Evolutionary conservation across 306 rosid genomes (phyloP), one percentile per base, ranked within the genome.

Genomic region (Hippophae rhamnoides): DNA sequence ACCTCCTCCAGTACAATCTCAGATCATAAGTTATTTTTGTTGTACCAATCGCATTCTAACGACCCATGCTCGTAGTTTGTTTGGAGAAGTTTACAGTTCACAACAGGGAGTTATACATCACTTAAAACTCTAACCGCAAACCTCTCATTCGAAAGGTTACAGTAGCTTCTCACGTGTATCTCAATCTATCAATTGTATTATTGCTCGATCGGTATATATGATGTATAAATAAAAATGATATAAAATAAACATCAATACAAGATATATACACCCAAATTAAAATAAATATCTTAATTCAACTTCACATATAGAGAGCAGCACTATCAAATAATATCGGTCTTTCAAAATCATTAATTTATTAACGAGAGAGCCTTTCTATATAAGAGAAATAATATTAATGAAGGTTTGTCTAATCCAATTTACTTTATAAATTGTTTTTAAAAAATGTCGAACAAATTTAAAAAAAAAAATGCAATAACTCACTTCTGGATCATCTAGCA

Each of bases 401-500:
- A 50, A 70, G 43, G 57, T 62, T 10, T 43, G 47, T 27, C 53
- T 31, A 52, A 61, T 71, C 61, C 55, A 63, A 41, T 51, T 65
- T 62, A 56, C 68, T 71, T 41, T 23, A 57, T 14, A 12, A 49
- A 12, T 5, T 10, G 1, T 44, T 14, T 45, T n/a, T 60, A 0
- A 44, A 38, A 54, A 3, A 46, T 45, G 11, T 59, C 25, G 48
- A 27, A 3, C 38, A 27, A 27, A 27, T 27, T 27, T 2, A 27
- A 38, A 52, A 3, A 38, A 52, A 3, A 53, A 2, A 18, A 70
- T 50, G 12, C 14, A 12, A 23, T 9, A 10, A 59, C 60, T 70
- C 74, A 87, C 98, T 93, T 92, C 96, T 18, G 96, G 89, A 77
- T 92, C 95, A 70, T 87, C 98, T 43, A 87, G 83, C 14, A 92